Percentiles rank a stretch among this genome's conserved stretches.
phyloP scores from a whole-genome alignment of 2,329 filamentous ascomycete genomes.

The Penicillium sp. region DNA sequence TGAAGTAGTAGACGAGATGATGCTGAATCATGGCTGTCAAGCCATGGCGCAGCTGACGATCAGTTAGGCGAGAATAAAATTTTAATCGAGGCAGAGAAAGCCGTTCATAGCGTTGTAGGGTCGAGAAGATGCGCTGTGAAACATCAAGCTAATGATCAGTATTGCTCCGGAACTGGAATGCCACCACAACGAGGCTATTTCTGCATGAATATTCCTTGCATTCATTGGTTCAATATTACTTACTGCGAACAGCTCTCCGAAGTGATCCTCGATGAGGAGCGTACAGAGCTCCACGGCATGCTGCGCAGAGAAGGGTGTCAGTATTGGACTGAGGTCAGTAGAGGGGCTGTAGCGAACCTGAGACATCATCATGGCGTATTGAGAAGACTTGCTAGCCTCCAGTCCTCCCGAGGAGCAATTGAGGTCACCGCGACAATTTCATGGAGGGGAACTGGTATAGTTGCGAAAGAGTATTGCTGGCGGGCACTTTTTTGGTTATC shows the following conservation, averaged over 20 bases:
- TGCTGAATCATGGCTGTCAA: conserved; percentile 85
- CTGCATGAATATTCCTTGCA: not conserved
- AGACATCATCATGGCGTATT: conserved; percentile 57
- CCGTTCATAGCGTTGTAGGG: conserved; percentile 75
- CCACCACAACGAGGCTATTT: not conserved
- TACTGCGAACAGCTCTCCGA: conserved; percentile 91
- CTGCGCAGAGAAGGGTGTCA: conserved; percentile 38
- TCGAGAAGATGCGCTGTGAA: conserved; percentile 75
- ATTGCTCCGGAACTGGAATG: conserved; percentile 5
- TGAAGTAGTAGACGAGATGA: conserved; percentile 75
- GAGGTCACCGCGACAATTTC: conserved; percentile 60
- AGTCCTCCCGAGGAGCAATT: conserved; percentile 67
- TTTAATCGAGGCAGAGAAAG: conserved; percentile 68
- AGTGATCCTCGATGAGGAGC: conserved; percentile 82
- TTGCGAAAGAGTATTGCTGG: not conserved
- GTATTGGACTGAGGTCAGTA: not conserved
- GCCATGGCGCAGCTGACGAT: conserved; percentile 76
- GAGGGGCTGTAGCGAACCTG: conserved; percentile 49
- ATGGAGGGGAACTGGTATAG: conserved; percentile 19
- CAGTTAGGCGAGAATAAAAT: conserved; percentile 69
- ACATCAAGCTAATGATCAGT: not conserved
- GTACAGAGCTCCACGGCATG: conserved; percentile 83
- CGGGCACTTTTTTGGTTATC: conserved; percentile 29
- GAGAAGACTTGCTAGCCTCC: conserved; percentile 73
- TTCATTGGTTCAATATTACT: conserved; percentile 35